Evolutionary conservation across 2,329 filamentous ascomycete species (phyloP), one percentile per base, ranked within the genome.

Genomic region (Colletotrichum paranaense): DNA sequence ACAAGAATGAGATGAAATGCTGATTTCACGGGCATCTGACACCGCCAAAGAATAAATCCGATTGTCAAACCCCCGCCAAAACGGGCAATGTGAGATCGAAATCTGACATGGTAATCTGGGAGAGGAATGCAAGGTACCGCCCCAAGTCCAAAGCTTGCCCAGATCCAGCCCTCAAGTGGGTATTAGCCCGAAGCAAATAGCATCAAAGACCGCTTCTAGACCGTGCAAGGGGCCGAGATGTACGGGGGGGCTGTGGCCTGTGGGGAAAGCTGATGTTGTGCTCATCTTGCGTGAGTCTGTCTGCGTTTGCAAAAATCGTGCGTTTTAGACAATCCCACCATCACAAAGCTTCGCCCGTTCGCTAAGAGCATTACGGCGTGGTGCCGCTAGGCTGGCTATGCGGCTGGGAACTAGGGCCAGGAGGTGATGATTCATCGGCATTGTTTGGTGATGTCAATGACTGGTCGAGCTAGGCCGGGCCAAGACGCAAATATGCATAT

Each of bases 371-470:
- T 49, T 19, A 49, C 42, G 19, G 42, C 9, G 42, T 19, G 14
- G 28, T 46, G 52, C 28, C 19, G 49, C 42, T 57, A 19, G 38
- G 14, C 16, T 42, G 19, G 16, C 6, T 1, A 57, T 56, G 62
- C 62, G 52, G 32, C 30, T 30, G 0, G n/a, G 1, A 28, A 19
- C 8, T n/a, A 58, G 19, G 52, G 32, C 32, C 6, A 53, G 11
- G 16, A 19, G 38, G 28, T 71, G 71, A 69, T 73, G 71, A 73
- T 66, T 73, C 71, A 73, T 73, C 56, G 67, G 19, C 49, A 6
- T 26, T 7, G 28, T 38, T 62, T 70, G 53, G 53, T 73, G 71
- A 73, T 71, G 71, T 73, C 71, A 73, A 71, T 46, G 67, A 65
- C 66, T 22, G 19, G 28, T 19, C 30, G 56, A 24, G 42, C 26